phyloP scores from a whole-genome alignment of 192 early-diverging fungal species.

The Backusella tarrabulga region DNA sequence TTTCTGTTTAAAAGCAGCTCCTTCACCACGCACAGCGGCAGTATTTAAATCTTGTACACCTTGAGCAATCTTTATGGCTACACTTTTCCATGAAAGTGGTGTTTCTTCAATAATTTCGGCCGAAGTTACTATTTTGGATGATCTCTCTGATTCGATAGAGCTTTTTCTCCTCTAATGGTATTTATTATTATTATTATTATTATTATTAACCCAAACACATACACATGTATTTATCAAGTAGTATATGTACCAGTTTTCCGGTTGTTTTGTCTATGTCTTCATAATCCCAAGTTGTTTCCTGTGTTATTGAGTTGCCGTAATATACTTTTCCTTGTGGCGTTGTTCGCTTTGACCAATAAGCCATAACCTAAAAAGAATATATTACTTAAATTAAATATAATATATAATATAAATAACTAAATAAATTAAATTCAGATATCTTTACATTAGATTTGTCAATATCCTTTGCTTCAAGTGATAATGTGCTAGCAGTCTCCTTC shows the following conservation, averaged over 20 bases:
- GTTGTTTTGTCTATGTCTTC: conserved; percentile 50
- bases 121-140: conserved; percentile 1
- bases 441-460: neutral
- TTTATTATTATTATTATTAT: neutral
- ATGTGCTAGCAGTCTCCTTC: neutral
- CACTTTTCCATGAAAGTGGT: conserved; percentile 17
- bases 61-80: conserved; percentile 21
- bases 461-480: neutral
- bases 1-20: conserved; percentile 4
- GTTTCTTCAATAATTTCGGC: conserved; percentile 2
- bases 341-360: conserved; percentile 52
- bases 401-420: no score
- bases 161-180: neutral
- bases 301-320: conserved; percentile 58
- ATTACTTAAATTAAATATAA: neutral
- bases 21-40: conserved; percentile 4
- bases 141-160: neutral
- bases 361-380: conserved; percentile 31
- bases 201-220: neutral
- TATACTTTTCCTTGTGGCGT: conserved; percentile 53
- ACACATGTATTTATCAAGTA: neutral
- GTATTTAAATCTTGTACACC: conserved; percentile 23
- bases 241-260: conserved; percentile 35
- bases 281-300: conserved; percentile 55
- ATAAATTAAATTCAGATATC: neutral